These are phyloP conservation scores for Botryotinia calthae DNA, from an alignment of 2,329 filamentous ascomycete genomes.

Conservation along the genomic window DNA sequence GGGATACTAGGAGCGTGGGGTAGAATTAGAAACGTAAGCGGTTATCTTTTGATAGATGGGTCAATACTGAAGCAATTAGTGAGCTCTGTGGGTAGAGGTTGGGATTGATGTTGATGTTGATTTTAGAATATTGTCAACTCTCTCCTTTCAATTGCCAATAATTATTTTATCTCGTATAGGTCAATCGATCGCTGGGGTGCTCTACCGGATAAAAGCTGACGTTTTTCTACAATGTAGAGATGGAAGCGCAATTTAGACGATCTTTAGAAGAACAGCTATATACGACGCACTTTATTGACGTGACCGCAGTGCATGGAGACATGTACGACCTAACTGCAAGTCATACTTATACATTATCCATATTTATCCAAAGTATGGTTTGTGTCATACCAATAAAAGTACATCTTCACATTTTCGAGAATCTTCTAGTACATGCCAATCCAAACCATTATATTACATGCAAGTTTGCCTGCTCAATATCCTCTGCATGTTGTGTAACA, in stretches of 20 bases:
- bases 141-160: background rate
- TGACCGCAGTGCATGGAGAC: background rate
- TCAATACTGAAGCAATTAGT: background rate
- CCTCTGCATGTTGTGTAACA: background rate
- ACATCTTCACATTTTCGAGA: background rate
- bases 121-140: no score
- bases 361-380: background rate
- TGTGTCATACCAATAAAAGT: background rate
- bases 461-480: background rate
- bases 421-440: background rate
- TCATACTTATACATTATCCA: background rate
- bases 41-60: background rate
- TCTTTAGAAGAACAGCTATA: background rate
- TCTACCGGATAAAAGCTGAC: background rate
- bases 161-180: background rate
- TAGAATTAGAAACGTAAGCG: background rate
- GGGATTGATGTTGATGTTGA: background rate
- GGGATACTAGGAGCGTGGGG: background rate
- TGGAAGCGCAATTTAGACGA: background rate
- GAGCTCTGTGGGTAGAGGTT: background rate
- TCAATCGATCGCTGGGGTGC: background rate
- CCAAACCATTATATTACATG: background rate
- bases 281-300: background rate
- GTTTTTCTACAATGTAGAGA: background rate
- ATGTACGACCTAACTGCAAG: background rate